These are phyloP conservation scores for Lentinula novae-zelandiae DNA, from an alignment of 1,284 basidiomycete species.

Conservation along the genomic window DNA sequence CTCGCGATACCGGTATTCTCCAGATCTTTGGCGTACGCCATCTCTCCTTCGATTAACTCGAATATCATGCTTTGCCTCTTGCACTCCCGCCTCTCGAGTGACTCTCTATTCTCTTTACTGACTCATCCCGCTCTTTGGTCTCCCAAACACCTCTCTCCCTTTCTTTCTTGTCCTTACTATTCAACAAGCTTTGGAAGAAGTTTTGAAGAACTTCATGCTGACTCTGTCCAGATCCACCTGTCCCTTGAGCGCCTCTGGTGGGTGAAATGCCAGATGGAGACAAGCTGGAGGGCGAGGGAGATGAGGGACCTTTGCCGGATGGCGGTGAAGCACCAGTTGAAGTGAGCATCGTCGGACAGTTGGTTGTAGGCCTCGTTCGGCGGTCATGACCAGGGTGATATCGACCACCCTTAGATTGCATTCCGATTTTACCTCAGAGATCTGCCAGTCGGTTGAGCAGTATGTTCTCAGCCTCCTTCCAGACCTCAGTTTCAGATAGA, in stretches of 20 bases:
- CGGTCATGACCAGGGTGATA: constrained; percentile 31
- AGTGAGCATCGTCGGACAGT: constrained; percentile 27
- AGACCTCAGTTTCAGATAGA: too few species aligned
- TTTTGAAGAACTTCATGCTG: constrained; percentile 83
- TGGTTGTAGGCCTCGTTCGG: constrained; percentile 17
- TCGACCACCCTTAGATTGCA: too few species aligned
- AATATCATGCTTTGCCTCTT: too few species aligned
- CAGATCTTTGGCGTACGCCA: too few species aligned
- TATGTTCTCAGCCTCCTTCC: too few species aligned
- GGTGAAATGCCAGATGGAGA: constrained; percentile 25
- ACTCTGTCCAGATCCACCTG: constrained; percentile 53
- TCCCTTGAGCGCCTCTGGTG: neutral
- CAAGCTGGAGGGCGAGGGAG: constrained; percentile 36
- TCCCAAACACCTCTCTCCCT: constrained; percentile 9
- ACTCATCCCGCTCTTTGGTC: neutral
- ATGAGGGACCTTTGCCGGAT: constrained; percentile 29
- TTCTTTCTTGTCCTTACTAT: constrained; percentile 53
- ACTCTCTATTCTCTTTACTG: too few species aligned
- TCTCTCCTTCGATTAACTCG: too few species aligned
- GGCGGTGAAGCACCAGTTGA: constrained; percentile 26
- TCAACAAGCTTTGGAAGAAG: constrained; percentile 82
- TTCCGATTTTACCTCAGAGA: too few species aligned
- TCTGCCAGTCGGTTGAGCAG: too few species aligned
- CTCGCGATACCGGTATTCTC: too few species aligned
- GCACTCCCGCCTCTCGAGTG: too few species aligned